Conservation (phyloP, 2,329 filamentous ascomycete genomes). For the Aspergillus sp. region DNA sequence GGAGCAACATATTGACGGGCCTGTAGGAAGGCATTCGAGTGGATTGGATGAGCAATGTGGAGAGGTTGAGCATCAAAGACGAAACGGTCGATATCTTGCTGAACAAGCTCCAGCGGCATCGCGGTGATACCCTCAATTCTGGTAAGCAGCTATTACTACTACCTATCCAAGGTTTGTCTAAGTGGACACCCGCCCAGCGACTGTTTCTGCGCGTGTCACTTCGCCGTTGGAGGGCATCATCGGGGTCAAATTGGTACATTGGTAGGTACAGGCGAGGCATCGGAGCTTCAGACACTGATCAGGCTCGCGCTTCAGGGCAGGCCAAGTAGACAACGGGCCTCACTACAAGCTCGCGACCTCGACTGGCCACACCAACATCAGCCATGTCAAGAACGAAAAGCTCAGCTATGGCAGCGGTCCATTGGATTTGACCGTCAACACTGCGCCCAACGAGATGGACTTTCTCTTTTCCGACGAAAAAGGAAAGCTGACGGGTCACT, state of each 20-base stretch:
- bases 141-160: conserved; percentile 19
- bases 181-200: conserved; percentile 21
- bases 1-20: neutral
- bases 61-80: conserved; percentile 29
- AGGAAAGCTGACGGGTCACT: conserved; percentile 37
- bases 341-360: conserved; percentile 32
- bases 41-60: conserved; percentile 45
- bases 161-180: neutral
- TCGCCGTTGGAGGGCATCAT: conserved; percentile 39
- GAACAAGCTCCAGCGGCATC: conserved; percentile 37
- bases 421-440: conserved; percentile 33
- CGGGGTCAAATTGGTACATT: conserved; percentile 40
- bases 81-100: conserved; percentile 35
- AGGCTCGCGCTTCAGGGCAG: conserved; percentile 26
- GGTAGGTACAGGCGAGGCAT: conserved; percentile 19
- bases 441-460: conserved; percentile 33
- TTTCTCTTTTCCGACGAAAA: conserved; percentile 26
- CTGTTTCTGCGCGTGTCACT: conserved; percentile 32
- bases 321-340: conserved; percentile 35
- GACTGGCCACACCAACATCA: conserved; percentile 28
- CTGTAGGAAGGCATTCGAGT: conserved; percentile 35
- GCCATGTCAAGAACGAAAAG: conserved; percentile 22
- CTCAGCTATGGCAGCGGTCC: conserved; percentile 34
- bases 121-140: conserved; percentile 42
- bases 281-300: neutral